These are phyloP conservation scores for Apiotrichum veenhuisii DNA, from an alignment of 1,284 basidiomycete species.

Conservation along the genomic window DNA sequence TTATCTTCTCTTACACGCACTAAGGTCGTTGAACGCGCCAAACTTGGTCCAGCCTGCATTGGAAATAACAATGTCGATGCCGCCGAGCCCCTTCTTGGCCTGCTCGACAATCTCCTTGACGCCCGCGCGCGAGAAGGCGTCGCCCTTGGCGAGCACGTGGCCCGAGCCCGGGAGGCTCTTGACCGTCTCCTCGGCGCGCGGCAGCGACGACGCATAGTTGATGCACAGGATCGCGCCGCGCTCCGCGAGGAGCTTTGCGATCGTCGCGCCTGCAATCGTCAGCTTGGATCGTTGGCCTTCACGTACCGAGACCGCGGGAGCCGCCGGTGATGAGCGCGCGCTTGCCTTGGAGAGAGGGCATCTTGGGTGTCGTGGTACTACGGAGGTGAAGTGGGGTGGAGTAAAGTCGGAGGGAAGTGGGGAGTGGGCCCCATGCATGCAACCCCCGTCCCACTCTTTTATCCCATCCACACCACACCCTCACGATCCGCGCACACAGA, in stretches of 20 bases:
- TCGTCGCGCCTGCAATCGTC: constrained; percentile 10
- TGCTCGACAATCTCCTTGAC: constrained; percentile 17
- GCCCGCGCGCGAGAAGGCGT: constrained; percentile 23
- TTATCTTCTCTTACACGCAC: constrained; percentile 9
- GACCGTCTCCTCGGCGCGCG: constrained; percentile 20
- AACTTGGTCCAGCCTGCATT: constrained; percentile 31
- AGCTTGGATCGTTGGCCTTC: background rate
- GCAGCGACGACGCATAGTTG: constrained; percentile 21
- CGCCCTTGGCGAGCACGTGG: constrained; percentile 22
- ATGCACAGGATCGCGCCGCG: constrained; percentile 20
- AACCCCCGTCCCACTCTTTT: no score
- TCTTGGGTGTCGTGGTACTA: background rate
- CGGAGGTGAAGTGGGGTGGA: background rate
- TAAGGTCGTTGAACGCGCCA: constrained; percentile 18
- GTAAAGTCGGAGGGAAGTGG: no score
- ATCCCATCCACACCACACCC: no score
- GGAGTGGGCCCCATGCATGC: no score
- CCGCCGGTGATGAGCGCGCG: constrained; percentile 28
- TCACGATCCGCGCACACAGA: no score
- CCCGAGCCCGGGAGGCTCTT: constrained; percentile 13
- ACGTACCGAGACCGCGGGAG: constrained; percentile 21
- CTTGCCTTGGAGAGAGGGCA: constrained; percentile 22
- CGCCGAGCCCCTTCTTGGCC: constrained; percentile 17
- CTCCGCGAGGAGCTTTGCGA: constrained; percentile 17
- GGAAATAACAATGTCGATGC: constrained; percentile 22